Conservation (phyloP, 192 early-diverging fungal species). For the Coemansia furcata region DNA sequence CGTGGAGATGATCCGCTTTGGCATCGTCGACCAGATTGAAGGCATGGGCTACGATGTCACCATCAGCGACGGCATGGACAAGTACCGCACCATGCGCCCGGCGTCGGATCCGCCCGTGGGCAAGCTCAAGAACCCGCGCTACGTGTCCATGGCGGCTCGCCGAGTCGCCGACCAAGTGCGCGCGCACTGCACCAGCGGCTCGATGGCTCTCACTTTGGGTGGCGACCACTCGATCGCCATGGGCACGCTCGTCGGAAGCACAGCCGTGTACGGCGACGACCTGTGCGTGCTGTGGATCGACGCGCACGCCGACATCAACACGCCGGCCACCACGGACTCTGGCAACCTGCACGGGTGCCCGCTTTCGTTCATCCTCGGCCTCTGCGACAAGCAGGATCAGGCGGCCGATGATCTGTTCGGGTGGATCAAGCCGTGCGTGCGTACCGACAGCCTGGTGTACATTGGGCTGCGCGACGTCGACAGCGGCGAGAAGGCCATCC, state of each 20-base stretch:
- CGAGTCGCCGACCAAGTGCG: constrained; percentile 64
- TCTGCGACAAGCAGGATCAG: constrained; percentile 54
- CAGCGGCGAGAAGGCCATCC: constrained; percentile 78
- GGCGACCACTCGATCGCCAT: constrained; percentile 95
- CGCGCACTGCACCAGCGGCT: constrained; percentile 59
- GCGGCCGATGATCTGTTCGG: constrained; percentile 52
- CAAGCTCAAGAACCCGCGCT: constrained; percentile 81
- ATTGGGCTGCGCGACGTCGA: constrained; percentile 97
- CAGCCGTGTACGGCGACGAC: constrained; percentile 71
- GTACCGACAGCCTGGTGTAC: constrained; percentile 79
- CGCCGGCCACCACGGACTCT: constrained; percentile 77
- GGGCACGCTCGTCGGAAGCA: constrained; percentile 80
- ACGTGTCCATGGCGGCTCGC: constrained; percentile 76
- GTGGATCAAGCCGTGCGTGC: constrained; percentile 81
- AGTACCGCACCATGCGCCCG: constrained; percentile 68
- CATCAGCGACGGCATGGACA: constrained; percentile 68
- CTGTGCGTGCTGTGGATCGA: constrained; percentile 93
- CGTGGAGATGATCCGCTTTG: constrained; percentile 76
- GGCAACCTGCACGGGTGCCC: constrained; percentile 98
- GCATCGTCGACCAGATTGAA: constrained; percentile 79
- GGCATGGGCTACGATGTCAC: constrained; percentile 77
- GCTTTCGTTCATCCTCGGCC: constrained; percentile 82
- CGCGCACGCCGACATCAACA: constrained; percentile 95
- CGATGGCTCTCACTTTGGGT: constrained; percentile 88
- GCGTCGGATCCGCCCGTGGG: constrained; percentile 67